phyloP scores from a whole-genome alignment of 805 yeast species.

The Hanseniaspora occidentalis region DNA sequence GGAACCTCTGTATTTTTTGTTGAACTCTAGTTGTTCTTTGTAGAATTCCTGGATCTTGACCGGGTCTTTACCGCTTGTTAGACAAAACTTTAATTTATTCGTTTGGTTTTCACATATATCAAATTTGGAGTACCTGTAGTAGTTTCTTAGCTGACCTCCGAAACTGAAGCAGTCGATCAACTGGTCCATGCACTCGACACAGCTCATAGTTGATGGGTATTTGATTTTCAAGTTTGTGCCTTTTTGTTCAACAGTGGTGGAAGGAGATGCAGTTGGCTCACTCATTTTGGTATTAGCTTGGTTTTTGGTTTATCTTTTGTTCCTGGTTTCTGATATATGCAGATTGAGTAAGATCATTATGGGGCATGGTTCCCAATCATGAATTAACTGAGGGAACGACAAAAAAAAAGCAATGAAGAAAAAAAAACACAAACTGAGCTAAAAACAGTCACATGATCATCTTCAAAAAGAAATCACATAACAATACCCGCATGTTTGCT shows the following conservation, averaged over 20 bases:
- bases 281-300: too few species aligned
- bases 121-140: slow-evolving; percentile 73
- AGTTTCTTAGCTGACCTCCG: slow-evolving; percentile 80
- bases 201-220: slow-evolving; percentile 42
- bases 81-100: slow-evolving; percentile 70
- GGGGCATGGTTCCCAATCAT: too few species aligned
- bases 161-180: slow-evolving; percentile 74
- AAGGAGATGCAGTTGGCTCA: too few species aligned
- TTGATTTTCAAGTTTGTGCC: slow-evolving; percentile 14
- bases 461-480: neutral
- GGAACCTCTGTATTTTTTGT: slow-evolving; percentile 53
- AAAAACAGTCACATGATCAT: too few species aligned
- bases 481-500: too few species aligned
- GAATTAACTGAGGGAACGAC: too few species aligned
- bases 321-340: too few species aligned
- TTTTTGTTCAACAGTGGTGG: neutral
- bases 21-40: slow-evolving; percentile 41
- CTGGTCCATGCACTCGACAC: slow-evolving; percentile 80
- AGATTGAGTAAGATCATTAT: too few species aligned
- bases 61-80: slow-evolving; percentile 41
- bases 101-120: slow-evolving; percentile 59
- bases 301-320: too few species aligned
- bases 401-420: too few species aligned
- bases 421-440: too few species aligned
- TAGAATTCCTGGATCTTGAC: slow-evolving; percentile 62